Conservation (phyloP, 2,329 filamentous ascomycete genomes). For the Penicillium psychrosexuale region DNA sequence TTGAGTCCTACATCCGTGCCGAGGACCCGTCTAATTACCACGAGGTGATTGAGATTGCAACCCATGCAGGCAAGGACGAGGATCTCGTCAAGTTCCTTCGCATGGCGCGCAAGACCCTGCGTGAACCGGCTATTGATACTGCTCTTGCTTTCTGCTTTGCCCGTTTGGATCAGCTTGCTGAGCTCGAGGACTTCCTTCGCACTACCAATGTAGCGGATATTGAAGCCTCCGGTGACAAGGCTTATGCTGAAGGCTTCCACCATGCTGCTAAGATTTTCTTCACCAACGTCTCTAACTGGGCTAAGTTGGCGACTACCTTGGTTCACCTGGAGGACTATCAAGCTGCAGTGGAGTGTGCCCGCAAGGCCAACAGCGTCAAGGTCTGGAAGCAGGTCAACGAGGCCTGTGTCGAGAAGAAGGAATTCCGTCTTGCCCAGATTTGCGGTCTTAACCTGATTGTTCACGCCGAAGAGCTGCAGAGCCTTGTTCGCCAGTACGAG, state of each 20-base stretch:
- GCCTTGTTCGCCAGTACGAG: conserved; percentile 95
- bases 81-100: conserved; percentile 94
- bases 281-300: conserved; percentile 98
- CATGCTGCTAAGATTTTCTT: conserved; percentile 99
- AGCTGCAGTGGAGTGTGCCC: conserved; percentile 92
- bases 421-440: conserved; percentile 97
- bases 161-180: conserved; percentile 82
- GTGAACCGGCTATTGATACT: conserved; percentile 91
- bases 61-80: conserved; percentile 93
- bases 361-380: conserved; percentile 98
- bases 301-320: conserved; percentile 93
- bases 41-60: conserved; percentile 95
- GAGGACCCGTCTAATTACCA: conserved; percentile 87
- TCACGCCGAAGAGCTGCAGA: conserved; percentile 90
- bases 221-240: conserved; percentile 96
- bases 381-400: conserved; percentile 99
- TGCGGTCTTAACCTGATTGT: conserved; percentile 98
- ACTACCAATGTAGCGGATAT: conserved; percentile 92
- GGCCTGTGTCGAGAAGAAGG: conserved; percentile 94
- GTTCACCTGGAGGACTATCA: conserved; percentile 98
- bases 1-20: conserved; percentile 96
- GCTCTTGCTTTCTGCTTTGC: conserved; percentile 91
- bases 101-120: conserved; percentile 95
- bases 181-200: conserved; percentile 94
- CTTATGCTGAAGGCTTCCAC: conserved; percentile 88